Base-by-base conservation (phyloP, 805 yeast species). In the Cyberlindnera mycetangii region DNA sequence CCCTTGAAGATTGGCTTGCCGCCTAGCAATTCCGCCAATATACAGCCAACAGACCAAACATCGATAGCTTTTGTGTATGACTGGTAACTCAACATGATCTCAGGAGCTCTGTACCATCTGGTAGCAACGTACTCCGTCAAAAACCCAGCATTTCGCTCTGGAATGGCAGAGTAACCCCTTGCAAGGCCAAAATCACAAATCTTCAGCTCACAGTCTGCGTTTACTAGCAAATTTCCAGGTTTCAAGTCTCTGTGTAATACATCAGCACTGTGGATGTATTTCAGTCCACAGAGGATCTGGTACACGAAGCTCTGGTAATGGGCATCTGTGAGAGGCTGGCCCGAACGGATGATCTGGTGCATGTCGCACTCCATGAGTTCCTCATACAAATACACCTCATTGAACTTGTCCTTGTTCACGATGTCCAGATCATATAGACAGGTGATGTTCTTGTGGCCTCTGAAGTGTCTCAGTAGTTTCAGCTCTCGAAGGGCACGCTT, bases 31-130 rank as follows among this genome's bases (percentile, higher is more conserved):
- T 93, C 99, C 1, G 98, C 99, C 43, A 93, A 69, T 47, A 93
- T 90, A 68, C 99, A 93, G 3, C 99, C 99, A 17, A 93, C 95
- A 0, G 97, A 89, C 99, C 99, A 93, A 45, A 93, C 77, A 65
- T 93, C 99, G 48, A 93, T 92, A 19, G 99, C 97, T 68, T 89
- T 90, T 6, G 98, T 87, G 65, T 92, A 92, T 47, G 90, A 88
- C 64, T 93, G 95, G 70, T 87, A 89, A 52, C 95, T 84, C 44
- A 93, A 73, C 89, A 93, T 92, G 66, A 93, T 89, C 61, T 93
- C 99, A 0, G 99, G 99, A 3, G 99, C 99, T 54, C 99, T 74
- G 66, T 93, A 93, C 99, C 99, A 93, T 63, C 99, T 76, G 1
- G 99, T 93, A 25, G 99, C 98, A 21, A 93, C 99, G 62, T 93